phyloP scores from a whole-genome alignment of 2,329 filamentous ascomycete genomes.

The Chalaropsis thielavioides region DNA sequence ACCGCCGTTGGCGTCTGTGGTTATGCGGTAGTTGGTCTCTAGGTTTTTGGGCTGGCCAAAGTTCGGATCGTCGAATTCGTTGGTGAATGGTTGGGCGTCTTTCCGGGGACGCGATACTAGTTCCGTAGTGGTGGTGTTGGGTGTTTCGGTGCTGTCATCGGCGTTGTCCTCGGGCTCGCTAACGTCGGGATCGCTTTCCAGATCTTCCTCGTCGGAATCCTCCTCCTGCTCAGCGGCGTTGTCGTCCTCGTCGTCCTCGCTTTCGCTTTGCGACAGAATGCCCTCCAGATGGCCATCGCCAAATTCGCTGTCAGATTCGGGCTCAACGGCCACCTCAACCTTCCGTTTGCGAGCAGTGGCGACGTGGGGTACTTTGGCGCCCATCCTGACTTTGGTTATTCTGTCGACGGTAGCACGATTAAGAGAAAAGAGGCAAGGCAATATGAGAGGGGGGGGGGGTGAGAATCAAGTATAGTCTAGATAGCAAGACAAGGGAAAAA shows the following conservation, averaged over 20 bases:
- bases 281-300: constrained; percentile 39
- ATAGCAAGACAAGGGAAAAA: background rate
- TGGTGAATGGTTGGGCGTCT: constrained; percentile 23
- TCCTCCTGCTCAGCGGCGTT: constrained; percentile 27
- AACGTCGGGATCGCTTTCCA: constrained; percentile 28
- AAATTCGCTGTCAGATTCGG: constrained; percentile 48
- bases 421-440: background rate
- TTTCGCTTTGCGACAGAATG: constrained; percentile 42
- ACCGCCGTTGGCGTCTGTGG: constrained; percentile 79
- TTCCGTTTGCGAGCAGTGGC: constrained; percentile 46
- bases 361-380: constrained; percentile 2
- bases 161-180: constrained; percentile 24
- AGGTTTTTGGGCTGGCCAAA: constrained; percentile 11
- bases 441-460: background rate
- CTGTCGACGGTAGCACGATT: background rate
- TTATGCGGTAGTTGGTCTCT: constrained; percentile 36
- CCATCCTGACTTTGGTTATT: constrained; percentile 3
- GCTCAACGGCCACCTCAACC: constrained; percentile 38
- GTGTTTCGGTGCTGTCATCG: constrained; percentile 26
- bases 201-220: constrained; percentile 30
- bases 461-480: background rate
- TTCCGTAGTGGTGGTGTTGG: constrained; percentile 28
- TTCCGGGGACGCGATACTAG: constrained; percentile 19
- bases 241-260: constrained; percentile 37
- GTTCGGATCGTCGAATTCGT: constrained; percentile 24